Base-by-base conservation (phyloP, 2,329 filamentous ascomycete genomes). In the Thielaviopsis musarum region DNA sequence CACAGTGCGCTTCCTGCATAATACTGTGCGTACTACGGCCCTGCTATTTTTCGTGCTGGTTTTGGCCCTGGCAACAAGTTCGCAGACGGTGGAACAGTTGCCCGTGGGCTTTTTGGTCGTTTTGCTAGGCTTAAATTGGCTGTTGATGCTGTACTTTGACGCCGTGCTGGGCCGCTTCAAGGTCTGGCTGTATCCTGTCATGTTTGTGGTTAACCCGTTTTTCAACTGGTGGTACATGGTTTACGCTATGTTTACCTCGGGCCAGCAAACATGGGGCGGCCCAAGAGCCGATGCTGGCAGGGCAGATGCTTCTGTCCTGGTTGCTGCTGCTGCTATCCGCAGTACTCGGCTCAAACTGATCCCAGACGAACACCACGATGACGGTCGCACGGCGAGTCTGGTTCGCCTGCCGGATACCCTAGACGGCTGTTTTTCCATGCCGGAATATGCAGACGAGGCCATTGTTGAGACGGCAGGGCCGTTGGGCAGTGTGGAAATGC, bases 141-240 rank as follows among this genome's bases (percentile, higher is more conserved):
- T 89, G 56, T 81, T 97, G 69, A 97, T 97, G 91, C 74, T 97
- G 62, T 97, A 95, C 74, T 96, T 97, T 70, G 91, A 89, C 24
- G 80, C 84, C 59, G 90, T 88, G 71, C 79, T 97, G 55, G 84
- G 85, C 62, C 81, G 93, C 12, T 96, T 85, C 75, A 97, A 98
- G 75, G 87, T 94, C 63, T 91, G 88, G 85, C 76, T 97, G 5
- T 97, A 97, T 69, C 91, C 91, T 0, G 66, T 97, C 63, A 96
- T 97, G 90, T 97, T 96, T 69, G 73, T 95, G 54, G 71, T 96
- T 63, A 97, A 96, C 68, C 91, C 93, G 0, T 94, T 97, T 68
- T 91, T 96, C 77, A 97, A 97, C 72, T 97, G 91, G 91, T 81
- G 89, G 61, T 97, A 97, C 74, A 95, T 96, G 87, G 86, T 95